Conservation (phyloP, 805 yeast genomes). For the Lipomyces mesembrius region DNA sequence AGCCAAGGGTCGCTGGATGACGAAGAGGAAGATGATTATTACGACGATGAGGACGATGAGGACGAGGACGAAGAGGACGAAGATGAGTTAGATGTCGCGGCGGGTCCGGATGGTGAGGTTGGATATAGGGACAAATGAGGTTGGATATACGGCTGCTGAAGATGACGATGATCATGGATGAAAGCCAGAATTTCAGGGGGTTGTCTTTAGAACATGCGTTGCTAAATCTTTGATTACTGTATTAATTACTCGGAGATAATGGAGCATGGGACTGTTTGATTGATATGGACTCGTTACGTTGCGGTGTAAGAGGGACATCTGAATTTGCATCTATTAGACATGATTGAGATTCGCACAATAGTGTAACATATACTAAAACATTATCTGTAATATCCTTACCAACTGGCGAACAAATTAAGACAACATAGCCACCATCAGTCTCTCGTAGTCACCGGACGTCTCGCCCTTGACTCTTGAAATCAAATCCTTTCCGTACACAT, state of each 20-base stretch:
- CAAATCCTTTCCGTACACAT: slow-evolving; percentile 29
- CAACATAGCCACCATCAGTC: slow-evolving; percentile 34
- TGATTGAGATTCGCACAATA: not conserved
- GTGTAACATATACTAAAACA: not conserved
- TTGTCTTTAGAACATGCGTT: not conserved
- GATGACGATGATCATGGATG: no score
- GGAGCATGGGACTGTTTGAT: not conserved
- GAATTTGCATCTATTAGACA: not conserved
- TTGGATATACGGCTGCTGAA: not conserved
- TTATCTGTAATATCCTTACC: not conserved
- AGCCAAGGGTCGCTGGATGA: slow-evolving; percentile 30
- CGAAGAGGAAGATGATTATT: slow-evolving; percentile 45
- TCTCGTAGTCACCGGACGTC: slow-evolving; percentile 38
- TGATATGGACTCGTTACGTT: not conserved
- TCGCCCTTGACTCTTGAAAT: slow-evolving; percentile 36
- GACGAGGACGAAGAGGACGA: slow-evolving; percentile 43
- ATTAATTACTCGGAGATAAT: not conserved
- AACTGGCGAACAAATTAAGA: not conserved
- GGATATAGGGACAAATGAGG: not conserved
- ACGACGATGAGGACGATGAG: slow-evolving; percentile 39
- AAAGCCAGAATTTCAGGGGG: not conserved
- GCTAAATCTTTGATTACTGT: not conserved
- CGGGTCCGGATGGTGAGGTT: not conserved
- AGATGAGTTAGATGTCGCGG: slow-evolving; percentile 31
- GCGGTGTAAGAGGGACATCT: not conserved